Evolutionary conservation across 768 basidiomycete genomes (phyloP).

Genomic region (Thelephora aurantiotincta): DNA sequence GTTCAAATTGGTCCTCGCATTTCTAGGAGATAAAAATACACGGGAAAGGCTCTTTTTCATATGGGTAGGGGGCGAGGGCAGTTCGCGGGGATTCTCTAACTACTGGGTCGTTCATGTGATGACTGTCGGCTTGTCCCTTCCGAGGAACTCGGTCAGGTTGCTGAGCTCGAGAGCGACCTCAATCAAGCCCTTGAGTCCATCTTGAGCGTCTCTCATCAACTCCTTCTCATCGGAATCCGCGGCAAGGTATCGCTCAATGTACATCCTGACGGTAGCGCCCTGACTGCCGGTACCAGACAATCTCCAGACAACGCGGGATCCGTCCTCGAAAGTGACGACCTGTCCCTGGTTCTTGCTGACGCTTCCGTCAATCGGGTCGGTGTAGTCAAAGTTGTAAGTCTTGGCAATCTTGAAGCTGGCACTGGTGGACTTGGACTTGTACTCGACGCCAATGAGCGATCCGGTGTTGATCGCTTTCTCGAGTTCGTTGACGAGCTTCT

Average conservation of each 20-base stretch:
- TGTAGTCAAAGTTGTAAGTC: slow-evolving; percentile 87
- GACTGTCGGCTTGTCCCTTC: slow-evolving; percentile 85
- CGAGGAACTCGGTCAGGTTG: slow-evolving; percentile 76
- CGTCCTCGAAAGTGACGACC: slow-evolving; percentile 83
- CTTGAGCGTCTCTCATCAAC: slow-evolving; percentile 62
- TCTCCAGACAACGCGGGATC: slow-evolving; percentile 89
- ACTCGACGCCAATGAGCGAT: slow-evolving; percentile 53
- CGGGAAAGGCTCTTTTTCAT: too few species aligned
- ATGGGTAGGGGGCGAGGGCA: too few species aligned
- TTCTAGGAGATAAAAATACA: too few species aligned
- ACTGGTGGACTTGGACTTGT: slow-evolving; percentile 52
- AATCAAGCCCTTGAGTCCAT: slow-evolving; percentile 89
- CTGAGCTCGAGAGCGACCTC: slow-evolving; percentile 83
- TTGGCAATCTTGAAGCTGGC: slow-evolving; percentile 65
- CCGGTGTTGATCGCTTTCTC: slow-evolving; percentile 53
- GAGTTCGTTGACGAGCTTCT: slow-evolving; percentile 69
- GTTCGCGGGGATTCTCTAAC: too few species aligned
- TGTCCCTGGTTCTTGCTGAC: slow-evolving; percentile 94
- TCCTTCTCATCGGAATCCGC: slow-evolving; percentile 54
- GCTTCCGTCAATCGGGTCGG: slow-evolving; percentile 93
- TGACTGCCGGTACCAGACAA: slow-evolving; percentile 92
- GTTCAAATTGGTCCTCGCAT: too few species aligned
- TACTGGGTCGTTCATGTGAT: slow-evolving; percentile 41
- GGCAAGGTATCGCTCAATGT: slow-evolving; percentile 85
- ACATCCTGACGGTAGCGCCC: slow-evolving; percentile 93